phyloP scores from a whole-genome alignment of 2,329 filamentous ascomycete species.

The Setomelanomma holmii region DNA sequence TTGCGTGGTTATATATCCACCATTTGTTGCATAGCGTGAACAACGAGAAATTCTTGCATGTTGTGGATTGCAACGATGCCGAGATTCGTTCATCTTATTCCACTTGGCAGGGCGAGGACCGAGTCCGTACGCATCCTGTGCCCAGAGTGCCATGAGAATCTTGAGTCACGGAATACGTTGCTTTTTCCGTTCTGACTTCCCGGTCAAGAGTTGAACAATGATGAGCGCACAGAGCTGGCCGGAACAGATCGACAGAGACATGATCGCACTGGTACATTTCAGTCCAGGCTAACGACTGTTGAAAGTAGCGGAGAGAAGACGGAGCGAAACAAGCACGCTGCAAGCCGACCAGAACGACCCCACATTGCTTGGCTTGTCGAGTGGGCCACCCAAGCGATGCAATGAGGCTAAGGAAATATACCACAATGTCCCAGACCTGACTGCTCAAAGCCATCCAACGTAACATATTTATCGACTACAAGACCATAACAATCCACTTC shows the following conservation, averaged over 20 bases:
- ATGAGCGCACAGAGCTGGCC: background rate
- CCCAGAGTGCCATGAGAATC: background rate
- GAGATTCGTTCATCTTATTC: conserved; percentile 2
- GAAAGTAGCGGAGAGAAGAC: no score
- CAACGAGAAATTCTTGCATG: background rate
- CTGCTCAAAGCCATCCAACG: no score
- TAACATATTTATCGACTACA: no score
- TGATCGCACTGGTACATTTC: no score
- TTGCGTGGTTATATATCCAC: background rate
- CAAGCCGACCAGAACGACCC: no score
- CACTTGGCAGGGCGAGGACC: background rate
- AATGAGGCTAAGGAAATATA: no score
- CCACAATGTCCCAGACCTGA: no score
- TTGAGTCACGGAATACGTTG: background rate
- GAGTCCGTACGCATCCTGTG: background rate
- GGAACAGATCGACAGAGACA: background rate
- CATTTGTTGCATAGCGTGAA: background rate
- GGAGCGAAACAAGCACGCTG: no score
- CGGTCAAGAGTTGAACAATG: background rate
- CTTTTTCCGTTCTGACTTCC: background rate
- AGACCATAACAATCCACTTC: no score
- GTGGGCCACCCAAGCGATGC: no score
- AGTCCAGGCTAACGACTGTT: no score
- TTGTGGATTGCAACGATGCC: background rate
- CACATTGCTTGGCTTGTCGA: no score